These are phyloP conservation scores for Fusarium coffeatum DNA, from an alignment of 2,329 filamentous ascomycete species.

Conservation along the genomic window DNA sequence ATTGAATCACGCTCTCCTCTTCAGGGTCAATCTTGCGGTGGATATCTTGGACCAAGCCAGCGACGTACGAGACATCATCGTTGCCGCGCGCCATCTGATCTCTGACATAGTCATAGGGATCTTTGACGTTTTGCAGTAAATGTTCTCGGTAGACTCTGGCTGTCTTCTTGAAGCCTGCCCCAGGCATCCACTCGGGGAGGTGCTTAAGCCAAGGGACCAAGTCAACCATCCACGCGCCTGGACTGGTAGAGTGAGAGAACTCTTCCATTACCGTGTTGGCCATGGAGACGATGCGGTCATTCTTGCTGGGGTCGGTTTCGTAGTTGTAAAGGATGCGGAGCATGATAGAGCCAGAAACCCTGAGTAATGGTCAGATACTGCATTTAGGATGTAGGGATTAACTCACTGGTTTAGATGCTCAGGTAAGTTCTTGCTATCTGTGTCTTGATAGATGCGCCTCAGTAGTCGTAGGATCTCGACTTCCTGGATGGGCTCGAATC, in stretches of 20 bases:
- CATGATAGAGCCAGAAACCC: conserved; percentile 20
- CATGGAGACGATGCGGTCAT: conserved; percentile 8
- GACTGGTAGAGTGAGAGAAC: conserved; percentile 13
- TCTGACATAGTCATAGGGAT: conserved; percentile 3
- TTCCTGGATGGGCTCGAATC: conserved; percentile 15
- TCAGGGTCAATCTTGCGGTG: conserved; percentile 8
- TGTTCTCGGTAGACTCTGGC: background rate
- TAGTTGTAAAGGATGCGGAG: conserved; percentile 23
- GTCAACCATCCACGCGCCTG: conserved; percentile 17
- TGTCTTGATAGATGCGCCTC: background rate
- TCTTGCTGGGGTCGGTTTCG: background rate
- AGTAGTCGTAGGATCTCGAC: background rate
- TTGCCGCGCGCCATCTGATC: background rate
- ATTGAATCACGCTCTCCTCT: conserved; percentile 15
- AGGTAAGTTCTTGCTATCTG: background rate
- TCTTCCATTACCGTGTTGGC: conserved; percentile 21
- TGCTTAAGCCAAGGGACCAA: conserved; percentile 6
- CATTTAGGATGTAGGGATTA: fast-evolving
- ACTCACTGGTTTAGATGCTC: conserved; percentile 15
- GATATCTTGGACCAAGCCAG: conserved; percentile 1
- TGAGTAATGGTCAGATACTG: background rate
- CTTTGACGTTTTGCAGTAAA: background rate
- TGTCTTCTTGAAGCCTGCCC: conserved; percentile 1
- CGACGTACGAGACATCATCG: conserved; percentile 11
- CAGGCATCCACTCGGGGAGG: conserved; percentile 14